Conservation (phyloP, 805 yeast genomes). For the Helenozyma baotianmanensis region DNA sequence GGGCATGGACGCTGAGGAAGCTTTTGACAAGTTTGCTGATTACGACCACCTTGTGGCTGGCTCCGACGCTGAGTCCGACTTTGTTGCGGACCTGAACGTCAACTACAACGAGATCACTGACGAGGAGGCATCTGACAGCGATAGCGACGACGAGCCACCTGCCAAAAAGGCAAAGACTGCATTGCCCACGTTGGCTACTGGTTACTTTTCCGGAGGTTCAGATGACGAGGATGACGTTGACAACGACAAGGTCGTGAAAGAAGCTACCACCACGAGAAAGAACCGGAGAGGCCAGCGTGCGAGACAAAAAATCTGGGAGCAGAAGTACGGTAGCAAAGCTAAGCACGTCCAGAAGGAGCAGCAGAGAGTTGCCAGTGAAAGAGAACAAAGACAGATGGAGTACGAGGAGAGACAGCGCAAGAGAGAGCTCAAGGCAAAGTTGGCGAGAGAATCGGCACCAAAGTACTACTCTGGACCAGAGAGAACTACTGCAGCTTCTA, state of each 20-base stretch:
- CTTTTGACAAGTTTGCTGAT: slow-evolving; percentile 27
- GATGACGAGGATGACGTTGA: slow-evolving; percentile 52
- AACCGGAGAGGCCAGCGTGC: slow-evolving; percentile 97
- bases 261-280: slow-evolving; percentile 56
- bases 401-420: slow-evolving; percentile 69
- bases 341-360: slow-evolving; percentile 70
- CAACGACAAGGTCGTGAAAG: slow-evolving; percentile 47
- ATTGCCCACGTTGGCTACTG: slow-evolving; percentile 70
- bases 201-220: slow-evolving; percentile 82
- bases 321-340: slow-evolving; percentile 81
- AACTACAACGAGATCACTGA: slow-evolving; percentile 63
- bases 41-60: slow-evolving; percentile 41
- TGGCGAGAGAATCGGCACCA: slow-evolving; percentile 14
- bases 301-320: slow-evolving; percentile 93
- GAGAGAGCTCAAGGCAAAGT: slow-evolving; percentile 51
- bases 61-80: slow-evolving; percentile 37
- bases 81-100: slow-evolving; percentile 30
- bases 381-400: slow-evolving; percentile 57
- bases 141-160: slow-evolving; percentile 27
- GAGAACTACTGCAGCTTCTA: no score
- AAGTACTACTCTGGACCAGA: no score
- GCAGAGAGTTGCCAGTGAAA: slow-evolving; percentile 49
- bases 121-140: slow-evolving; percentile 49
- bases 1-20: slow-evolving; percentile 22
- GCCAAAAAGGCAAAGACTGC: slow-evolving; percentile 25